A percentile compares a stretch with the other conserved stretches of the same genome.
Conservation (phyloP, 1,284 basidiomycete species). For the Gymnopus androsaceus region DNA sequence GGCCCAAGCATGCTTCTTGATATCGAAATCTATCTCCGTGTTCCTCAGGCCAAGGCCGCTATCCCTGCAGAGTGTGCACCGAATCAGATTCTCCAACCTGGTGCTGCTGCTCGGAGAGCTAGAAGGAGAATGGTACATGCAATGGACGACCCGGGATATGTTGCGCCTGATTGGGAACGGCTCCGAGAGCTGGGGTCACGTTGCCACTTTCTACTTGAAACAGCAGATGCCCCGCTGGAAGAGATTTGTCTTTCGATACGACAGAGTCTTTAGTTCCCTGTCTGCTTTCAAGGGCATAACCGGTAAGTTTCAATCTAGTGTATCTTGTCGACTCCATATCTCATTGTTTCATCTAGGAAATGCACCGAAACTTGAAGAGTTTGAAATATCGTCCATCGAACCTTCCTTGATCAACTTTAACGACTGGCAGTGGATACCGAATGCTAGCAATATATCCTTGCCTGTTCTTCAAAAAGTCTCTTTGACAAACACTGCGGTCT, state of each 20-base stretch:
- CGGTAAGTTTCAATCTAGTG: conserved; percentile 43
- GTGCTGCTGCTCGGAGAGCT: conserved; percentile 14
- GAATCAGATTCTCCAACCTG: conserved; percentile 36
- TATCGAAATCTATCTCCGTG: conserved; percentile 73
- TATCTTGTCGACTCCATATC: conserved; percentile 10
- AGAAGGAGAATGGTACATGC: background rate
- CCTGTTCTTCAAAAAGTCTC: conserved; percentile 21
- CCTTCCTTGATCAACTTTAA: conserved; percentile 44
- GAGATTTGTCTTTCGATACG: conserved; percentile 75
- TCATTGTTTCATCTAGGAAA: conserved; percentile 44
- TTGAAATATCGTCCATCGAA: conserved; percentile 73
- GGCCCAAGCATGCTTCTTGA: conserved; percentile 68
- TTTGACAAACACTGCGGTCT: background rate
- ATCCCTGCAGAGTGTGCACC: conserved; percentile 27
- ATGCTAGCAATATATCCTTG: conserved; percentile 38
- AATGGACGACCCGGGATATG: background rate
- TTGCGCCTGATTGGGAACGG: background rate
- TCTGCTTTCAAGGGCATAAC: conserved; percentile 66
- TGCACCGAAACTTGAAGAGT: conserved; percentile 70
- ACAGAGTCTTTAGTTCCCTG: conserved; percentile 71
- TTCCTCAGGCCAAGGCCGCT: conserved; percentile 33
- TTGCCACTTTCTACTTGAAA: conserved; percentile 73
- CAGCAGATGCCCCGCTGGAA: conserved; percentile 80
- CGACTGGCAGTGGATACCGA: conserved; percentile 75
- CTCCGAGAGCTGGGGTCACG: conserved; percentile 71